A percentile compares a stretch with the other conserved stretches of the same genome.
These are phyloP conservation scores for Leishmania amazonensis DNA, from an alignment of 208 protist genomes.

Conservation along the genomic window DNA sequence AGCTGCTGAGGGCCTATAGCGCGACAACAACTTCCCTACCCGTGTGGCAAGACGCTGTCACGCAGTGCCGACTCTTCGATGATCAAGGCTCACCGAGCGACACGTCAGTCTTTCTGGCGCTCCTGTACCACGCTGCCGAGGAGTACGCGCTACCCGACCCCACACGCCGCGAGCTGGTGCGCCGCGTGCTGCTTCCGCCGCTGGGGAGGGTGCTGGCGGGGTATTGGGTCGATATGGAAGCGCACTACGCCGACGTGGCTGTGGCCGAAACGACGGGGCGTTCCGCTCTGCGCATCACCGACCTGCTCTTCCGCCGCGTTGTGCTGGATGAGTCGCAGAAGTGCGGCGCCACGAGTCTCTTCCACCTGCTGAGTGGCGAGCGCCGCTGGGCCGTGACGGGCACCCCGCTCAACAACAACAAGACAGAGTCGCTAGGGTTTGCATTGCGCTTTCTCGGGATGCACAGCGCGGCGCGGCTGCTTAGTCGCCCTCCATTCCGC, in stretches of 20 bases:
- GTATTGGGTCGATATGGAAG: constrained; percentile 16
- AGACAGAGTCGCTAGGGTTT: constrained; percentile 27
- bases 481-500: background rate
- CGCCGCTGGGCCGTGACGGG: constrained; percentile 60
- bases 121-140: constrained; percentile 3
- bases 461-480: constrained; percentile 11
- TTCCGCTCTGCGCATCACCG: constrained; percentile 28
- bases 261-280: constrained; percentile 14
- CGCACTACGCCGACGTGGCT: constrained; percentile 18
- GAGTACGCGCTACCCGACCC: constrained; percentile 5
- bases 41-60: background rate
- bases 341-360: constrained; percentile 26
- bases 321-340: constrained; percentile 69
- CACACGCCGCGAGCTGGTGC: constrained; percentile 19
- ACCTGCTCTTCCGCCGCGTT: constrained; percentile 56
- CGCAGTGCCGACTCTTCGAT: constrained; percentile 5
- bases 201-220: constrained; percentile 14
- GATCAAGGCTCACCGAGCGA: background rate
- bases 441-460: constrained; percentile 37
- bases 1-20: constrained; percentile 16
- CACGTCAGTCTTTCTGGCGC: constrained; percentile 5
- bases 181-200: constrained; percentile 22
- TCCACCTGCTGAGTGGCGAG: constrained; percentile 39
- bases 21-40: background rate
- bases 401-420: constrained; percentile 62